Base-by-base conservation (phyloP, 805 yeast genomes). In the Candida maesae region DNA sequence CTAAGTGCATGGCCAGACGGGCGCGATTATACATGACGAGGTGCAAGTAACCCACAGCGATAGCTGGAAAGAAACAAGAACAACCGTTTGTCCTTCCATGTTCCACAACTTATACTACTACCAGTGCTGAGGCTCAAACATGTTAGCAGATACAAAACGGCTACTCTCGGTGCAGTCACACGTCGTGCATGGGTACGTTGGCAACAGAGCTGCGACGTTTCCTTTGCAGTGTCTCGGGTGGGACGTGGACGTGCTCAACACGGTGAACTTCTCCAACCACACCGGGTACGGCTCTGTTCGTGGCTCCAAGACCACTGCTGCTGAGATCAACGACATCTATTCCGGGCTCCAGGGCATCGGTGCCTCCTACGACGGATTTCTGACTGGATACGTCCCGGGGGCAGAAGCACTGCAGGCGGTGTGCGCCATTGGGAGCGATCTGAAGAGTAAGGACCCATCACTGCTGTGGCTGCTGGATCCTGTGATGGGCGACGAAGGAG, bases 401-500 rank as follows among this genome's bases (percentile, higher is more conserved):
- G 71, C 70, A 8, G 66, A 65, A 17, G 64, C 81, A 13, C 65
- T 79, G 15, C 55, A 61, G 16, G 64, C 67, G 12, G 68, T 73
- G 42, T 74, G 73, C 2, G 56, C 63, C 14, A 60, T 67, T 36
- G 64, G 71, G 15, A 49, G 50, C 15, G 51, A 60, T 23, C 50
- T 71, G 24, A 78, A 74, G 49, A 35, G 23, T 7, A 38, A 42
- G 8, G 56, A 62, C 28, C 63, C 71, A 0, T 43, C 57, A 0
- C 44, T 69, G 5, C 37, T 74, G 5, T 81, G 87, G 76, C 61
- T 84, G 18, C 61, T 84, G 47, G 93, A 84, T 53, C 91, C 93
- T 1, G 90, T 84, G 0, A 75, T 84, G 80, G 93, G 93, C 1
- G 93, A 84, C 56, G 84, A 82, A 52, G 86, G 86, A 18, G 71